phyloP scores from a whole-genome alignment of 371 early-diverging fungal genomes.

The Syncephalis fuscata region DNA sequence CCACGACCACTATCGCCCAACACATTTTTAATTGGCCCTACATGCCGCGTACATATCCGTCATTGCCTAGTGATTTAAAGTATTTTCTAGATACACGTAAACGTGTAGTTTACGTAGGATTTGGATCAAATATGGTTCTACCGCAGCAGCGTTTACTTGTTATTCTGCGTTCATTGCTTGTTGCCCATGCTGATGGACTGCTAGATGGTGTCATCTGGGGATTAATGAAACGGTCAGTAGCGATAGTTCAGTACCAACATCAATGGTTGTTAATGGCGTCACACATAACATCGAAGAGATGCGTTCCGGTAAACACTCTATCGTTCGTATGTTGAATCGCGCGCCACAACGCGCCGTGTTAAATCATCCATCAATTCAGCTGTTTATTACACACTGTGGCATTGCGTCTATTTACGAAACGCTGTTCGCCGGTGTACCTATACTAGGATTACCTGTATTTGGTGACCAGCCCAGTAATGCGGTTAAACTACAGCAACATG shows the following conservation, averaged over 20 bases:
- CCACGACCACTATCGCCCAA: constrained; percentile 1
- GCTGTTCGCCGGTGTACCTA: neutral
- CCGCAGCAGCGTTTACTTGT: neutral
- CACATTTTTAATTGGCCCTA: constrained; percentile 2
- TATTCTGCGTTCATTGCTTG: neutral
- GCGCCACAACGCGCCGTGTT: constrained; percentile 2
- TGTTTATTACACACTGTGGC: constrained; percentile 6
- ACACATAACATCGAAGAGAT: neutral
- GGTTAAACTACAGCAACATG: too few species aligned
- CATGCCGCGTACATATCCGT: neutral
- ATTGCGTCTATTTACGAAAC: constrained; percentile 1
- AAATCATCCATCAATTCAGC: constrained; percentile 3
- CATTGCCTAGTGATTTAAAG: neutral
- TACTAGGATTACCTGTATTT: constrained; percentile 1
- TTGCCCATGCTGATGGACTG: neutral
- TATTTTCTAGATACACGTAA: neutral
- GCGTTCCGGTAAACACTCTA: neutral
- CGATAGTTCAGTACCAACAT: neutral
- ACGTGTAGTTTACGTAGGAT: neutral
- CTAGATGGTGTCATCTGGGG: constrained; percentile 5
- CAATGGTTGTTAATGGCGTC: neutral
- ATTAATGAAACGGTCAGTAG: neutral
- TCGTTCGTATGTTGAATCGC: neutral
- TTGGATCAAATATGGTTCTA: neutral
- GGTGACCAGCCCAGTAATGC: constrained; percentile 5